Conservation (phyloP, 768 basidiomycete genomes). For the Russula brevipes region DNA sequence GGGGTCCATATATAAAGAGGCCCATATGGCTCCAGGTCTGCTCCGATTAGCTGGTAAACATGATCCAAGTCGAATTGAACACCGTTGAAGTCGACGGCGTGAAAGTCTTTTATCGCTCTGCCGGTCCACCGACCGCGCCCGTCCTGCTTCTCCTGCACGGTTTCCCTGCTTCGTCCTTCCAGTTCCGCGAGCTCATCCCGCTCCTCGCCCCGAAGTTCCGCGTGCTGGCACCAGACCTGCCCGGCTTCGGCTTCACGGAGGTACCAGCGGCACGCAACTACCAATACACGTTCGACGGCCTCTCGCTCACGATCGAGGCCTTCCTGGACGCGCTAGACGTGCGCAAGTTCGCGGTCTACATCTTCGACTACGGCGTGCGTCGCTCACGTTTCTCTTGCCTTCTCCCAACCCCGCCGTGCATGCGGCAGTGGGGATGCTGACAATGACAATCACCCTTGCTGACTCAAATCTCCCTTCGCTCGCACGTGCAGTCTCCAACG, state of each 20-base stretch:
- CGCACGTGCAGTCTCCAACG: conserved; percentile 19
- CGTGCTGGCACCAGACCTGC: conserved; percentile 48
- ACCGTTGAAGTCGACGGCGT: conserved; percentile 34
- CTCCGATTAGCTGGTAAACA: background rate
- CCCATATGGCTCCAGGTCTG: too few species aligned
- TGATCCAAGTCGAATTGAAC: conserved; percentile 25
- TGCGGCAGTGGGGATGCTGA: too few species aligned
- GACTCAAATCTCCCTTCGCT: background rate
- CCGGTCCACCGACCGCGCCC: conserved; percentile 32
- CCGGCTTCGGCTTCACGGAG: conserved; percentile 47
- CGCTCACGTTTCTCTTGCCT: conserved; percentile 22
- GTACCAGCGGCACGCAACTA: conserved; percentile 37
- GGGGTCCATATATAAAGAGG: too few species aligned
- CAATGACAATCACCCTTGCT: background rate
- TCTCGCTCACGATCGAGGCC: conserved; percentile 37
- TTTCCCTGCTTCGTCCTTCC: conserved; percentile 45
- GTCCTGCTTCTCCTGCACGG: conserved; percentile 45
- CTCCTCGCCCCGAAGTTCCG: conserved; percentile 39
- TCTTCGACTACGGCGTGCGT: conserved; percentile 47
- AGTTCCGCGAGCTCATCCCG: conserved; percentile 46
- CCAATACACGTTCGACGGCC: conserved; percentile 39
- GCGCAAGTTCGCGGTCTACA: conserved; percentile 40
- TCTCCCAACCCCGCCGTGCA: background rate
- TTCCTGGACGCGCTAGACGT: conserved; percentile 41
- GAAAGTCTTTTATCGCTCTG: conserved; percentile 42